Conservation (phyloP, 495 filamentous ascomycete genomes). For the Delitschia confertaspora region DNA sequence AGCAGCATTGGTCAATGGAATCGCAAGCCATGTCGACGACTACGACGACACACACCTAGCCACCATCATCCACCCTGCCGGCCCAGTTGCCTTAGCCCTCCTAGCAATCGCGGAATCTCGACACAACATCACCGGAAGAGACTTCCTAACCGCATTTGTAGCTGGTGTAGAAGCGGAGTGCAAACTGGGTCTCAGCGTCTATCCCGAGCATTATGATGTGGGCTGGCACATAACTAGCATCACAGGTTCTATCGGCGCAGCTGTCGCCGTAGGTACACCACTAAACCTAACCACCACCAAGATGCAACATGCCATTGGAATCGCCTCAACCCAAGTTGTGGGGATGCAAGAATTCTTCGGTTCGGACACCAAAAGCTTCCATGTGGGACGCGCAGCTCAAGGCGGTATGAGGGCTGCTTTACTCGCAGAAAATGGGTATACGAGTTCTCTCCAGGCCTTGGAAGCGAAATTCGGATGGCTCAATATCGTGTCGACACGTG, state of each 20-base stretch:
- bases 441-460: constrained; percentile 39
- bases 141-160: constrained; percentile 44
- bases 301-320: constrained; percentile 44
- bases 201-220: constrained; percentile 47
- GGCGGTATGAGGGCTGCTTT: constrained; percentile 44
- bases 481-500: constrained; percentile 38
- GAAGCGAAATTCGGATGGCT: constrained; percentile 49
- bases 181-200: constrained; percentile 43
- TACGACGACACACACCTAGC: constrained; percentile 52
- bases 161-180: constrained; percentile 46
- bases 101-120: constrained; percentile 40
- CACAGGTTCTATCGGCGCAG: constrained; percentile 44
- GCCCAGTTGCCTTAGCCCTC: constrained; percentile 43
- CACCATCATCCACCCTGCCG: constrained; percentile 48
- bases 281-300: constrained; percentile 34
- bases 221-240: constrained; percentile 51
- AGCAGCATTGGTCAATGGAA: constrained; percentile 47
- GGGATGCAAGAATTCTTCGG: constrained; percentile 48
- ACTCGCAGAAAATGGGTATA: constrained; percentile 41
- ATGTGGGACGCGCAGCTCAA: constrained; percentile 45
- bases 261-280: constrained; percentile 42
- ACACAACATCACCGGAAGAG: constrained; percentile 35
- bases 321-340: constrained; percentile 45
- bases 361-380: constrained; percentile 45
- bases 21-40: constrained; percentile 48